Conservation (phyloP, 768 basidiomycete genomes). For the Punctularia strigosozonata region DNA sequence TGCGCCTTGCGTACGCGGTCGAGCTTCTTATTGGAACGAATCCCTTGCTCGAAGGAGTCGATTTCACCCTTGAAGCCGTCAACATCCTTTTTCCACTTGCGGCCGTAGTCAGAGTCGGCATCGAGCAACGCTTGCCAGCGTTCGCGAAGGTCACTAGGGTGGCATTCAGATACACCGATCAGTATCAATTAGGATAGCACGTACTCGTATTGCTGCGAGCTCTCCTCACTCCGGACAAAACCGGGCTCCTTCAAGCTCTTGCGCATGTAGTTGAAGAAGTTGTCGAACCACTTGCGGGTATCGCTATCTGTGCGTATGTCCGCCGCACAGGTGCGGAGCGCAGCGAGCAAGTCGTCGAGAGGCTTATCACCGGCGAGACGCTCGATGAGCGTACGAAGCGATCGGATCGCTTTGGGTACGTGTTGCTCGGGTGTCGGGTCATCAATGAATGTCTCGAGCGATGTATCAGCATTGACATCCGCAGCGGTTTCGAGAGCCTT, state of each 20-base stretch:
- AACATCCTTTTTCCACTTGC: slow-evolving; percentile 42
- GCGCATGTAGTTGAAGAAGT: slow-evolving; percentile 35
- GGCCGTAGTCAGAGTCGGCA: slow-evolving; percentile 25
- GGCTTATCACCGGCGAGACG: slow-evolving; percentile 40
- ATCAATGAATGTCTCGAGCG: slow-evolving; percentile 42
- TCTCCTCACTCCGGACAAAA: slow-evolving; percentile 40
- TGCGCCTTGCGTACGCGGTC: slow-evolving; percentile 35
- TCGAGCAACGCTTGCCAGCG: slow-evolving; percentile 42
- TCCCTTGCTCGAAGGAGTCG: slow-evolving; percentile 28
- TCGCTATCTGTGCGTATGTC: slow-evolving; percentile 42
- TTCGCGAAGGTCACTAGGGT: slow-evolving; percentile 30
- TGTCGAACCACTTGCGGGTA: slow-evolving; percentile 42
- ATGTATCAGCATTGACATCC: slow-evolving; percentile 27
- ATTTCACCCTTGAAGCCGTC: slow-evolving; percentile 33
- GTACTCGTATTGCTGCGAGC: slow-evolving; percentile 22
- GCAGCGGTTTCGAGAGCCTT: slow-evolving; percentile 37
- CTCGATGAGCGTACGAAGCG: slow-evolving; percentile 29
- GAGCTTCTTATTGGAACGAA: slow-evolving; percentile 40
- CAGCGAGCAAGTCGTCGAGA: slow-evolving; percentile 34
- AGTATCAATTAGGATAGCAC: too few species aligned
- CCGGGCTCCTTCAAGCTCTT: slow-evolving; percentile 36
- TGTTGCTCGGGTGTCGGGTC: slow-evolving; percentile 58
- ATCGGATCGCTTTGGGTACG: slow-evolving; percentile 36
- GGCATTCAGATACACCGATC: too few species aligned
- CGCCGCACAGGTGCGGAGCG: slow-evolving; percentile 29